Evolutionary conservation across 2,329 filamentous ascomycete species (phyloP).

Genomic region (Talaromyces sp.): DNA sequence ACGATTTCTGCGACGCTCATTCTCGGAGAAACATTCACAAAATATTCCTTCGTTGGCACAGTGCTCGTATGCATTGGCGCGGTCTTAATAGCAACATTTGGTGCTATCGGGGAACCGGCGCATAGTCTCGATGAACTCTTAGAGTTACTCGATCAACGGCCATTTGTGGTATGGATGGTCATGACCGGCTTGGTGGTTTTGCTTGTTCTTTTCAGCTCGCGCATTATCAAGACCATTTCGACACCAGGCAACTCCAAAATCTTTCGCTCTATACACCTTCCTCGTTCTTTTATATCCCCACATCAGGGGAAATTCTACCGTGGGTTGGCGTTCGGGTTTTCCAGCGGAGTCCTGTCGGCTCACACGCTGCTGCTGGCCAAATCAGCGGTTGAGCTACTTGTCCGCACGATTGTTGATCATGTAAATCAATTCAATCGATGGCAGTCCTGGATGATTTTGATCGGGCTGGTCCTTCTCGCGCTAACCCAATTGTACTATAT

Average conservation of each 20-base stretch:
- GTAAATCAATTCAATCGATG: conserved; percentile 93
- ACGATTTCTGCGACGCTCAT: conserved; percentile 94
- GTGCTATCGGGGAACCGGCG: conserved; percentile 87
- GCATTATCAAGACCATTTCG: conserved; percentile 38
- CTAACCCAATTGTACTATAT: conserved; percentile 92
- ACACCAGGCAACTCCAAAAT: conserved; percentile 33
- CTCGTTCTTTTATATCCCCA: conserved; percentile 44
- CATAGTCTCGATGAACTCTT: conserved; percentile 83
- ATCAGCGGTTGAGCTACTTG: conserved; percentile 89
- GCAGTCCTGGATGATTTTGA: conserved; percentile 88
- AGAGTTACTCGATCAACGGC: conserved; percentile 64
- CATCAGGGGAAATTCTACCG: conserved; percentile 69
- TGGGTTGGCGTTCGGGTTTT: conserved; percentile 81
- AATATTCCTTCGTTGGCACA: conserved; percentile 87
- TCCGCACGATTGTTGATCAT: conserved; percentile 78
- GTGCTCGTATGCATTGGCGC: conserved; percentile 82
- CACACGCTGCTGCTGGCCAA: conserved; percentile 93
- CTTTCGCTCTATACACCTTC: conserved; percentile 43
- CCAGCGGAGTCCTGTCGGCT: conserved; percentile 89
- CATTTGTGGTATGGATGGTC: conserved; percentile 87
- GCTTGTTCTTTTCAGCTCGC: conserved; percentile 60
- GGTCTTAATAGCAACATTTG: conserved; percentile 89
- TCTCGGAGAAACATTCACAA: conserved; percentile 88
- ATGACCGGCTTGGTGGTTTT: conserved; percentile 71
- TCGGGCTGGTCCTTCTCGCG: conserved; percentile 75